These are phyloP conservation scores for Trametes cingulata DNA, from an alignment of 768 basidiomycete genomes.

Conservation along the genomic window DNA sequence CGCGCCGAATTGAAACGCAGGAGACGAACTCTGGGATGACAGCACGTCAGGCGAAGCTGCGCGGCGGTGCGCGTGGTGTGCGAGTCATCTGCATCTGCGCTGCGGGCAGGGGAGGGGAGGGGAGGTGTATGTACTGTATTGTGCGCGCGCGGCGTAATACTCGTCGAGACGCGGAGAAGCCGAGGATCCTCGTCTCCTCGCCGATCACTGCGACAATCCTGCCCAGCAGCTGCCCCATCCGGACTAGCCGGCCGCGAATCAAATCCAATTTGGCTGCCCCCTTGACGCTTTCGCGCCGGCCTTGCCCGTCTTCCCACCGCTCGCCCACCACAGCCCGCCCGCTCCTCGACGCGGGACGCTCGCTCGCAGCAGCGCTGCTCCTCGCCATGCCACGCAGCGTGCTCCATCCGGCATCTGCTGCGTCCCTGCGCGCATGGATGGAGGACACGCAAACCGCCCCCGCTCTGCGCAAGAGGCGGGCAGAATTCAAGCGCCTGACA, in stretches of 20 bases:
- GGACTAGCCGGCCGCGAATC: not conserved
- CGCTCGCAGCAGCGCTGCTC: not conserved
- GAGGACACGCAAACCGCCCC: not conserved
- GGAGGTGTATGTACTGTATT: too few relatives aligned
- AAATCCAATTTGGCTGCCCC: not conserved
- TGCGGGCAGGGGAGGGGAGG: too few relatives aligned
- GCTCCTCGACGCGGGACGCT: not conserved
- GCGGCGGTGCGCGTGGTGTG: not conserved
- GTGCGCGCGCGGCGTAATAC: not conserved
- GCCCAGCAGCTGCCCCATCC: not conserved
- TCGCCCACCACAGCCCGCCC: not conserved
- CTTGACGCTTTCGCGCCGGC: not conserved
- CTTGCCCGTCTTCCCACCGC: not conserved
- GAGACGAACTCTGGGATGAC: not conserved
- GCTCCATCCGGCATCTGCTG: not conserved
- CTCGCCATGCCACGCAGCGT: not conserved
- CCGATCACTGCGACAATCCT: constrained; percentile 15
- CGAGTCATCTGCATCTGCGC: not conserved
- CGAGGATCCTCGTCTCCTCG: constrained; percentile 2
- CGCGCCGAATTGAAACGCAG: not conserved
- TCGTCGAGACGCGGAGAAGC: constrained; percentile 2
- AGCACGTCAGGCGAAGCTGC: not conserved
- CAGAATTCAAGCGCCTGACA: too few relatives aligned
- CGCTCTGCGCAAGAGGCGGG: constrained; percentile 3
- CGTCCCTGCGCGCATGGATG: not conserved